A percentile compares a stretch with the other conserved stretches of the same genome.
Conservation (phyloP, 73 alveolate genomes). For the Paramecium bursaria region DNA sequence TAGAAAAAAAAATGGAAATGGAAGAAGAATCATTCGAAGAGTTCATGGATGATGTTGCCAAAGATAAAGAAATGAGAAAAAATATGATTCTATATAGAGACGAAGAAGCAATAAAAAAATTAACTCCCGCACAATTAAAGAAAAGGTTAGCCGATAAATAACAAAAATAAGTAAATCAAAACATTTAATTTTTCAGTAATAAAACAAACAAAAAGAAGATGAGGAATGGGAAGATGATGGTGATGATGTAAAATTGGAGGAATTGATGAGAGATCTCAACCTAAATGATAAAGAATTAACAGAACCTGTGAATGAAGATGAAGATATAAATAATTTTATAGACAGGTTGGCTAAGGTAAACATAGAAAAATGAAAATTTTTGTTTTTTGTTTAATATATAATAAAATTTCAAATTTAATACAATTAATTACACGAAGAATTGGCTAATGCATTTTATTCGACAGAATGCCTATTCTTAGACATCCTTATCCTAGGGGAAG, state of each 20-base stretch:
- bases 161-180: constrained; percentile 48
- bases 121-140: not conserved
- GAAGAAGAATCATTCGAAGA: constrained; percentile 67
- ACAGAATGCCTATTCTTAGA: too few species aligned
- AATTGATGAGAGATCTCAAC: constrained; percentile 63
- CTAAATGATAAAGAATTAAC: constrained; percentile 61
- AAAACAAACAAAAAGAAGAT: constrained; percentile 41
- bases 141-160: constrained; percentile 10
- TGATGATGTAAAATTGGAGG: constrained; percentile 66
- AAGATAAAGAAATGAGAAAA: constrained; percentile 65
- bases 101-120: constrained; percentile 57
- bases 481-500: not conserved
- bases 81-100: constrained; percentile 66
- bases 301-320: constrained; percentile 43
- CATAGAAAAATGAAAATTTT: constrained; percentile 70
- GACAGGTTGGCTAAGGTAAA: constrained; percentile 58
- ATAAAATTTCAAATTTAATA: too few species aligned
- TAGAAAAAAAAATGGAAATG: constrained; percentile 65
- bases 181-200: constrained; percentile 34
- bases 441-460: too few species aligned
- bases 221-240: constrained; percentile 64
- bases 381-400: too few species aligned
- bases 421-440: too few species aligned
- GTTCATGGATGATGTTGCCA: constrained; percentile 68
- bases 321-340: constrained; percentile 59